Conservation (phyloP, 768 basidiomycete species). For the Coprinellus aureogranulatus region DNA sequence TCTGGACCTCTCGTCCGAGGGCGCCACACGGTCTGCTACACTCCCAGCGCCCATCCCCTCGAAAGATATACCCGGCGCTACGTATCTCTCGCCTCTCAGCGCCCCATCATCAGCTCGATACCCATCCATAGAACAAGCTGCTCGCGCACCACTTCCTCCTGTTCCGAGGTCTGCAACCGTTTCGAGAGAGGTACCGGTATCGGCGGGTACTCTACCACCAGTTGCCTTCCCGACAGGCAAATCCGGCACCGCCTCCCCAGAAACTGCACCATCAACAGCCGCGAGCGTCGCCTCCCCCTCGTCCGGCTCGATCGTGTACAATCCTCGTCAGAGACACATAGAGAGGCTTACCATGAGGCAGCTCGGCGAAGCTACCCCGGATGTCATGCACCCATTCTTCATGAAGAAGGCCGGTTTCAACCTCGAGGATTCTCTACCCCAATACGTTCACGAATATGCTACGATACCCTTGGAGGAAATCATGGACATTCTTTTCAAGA, state of each 20-base stretch:
- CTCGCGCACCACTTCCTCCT: conserved; percentile 2
- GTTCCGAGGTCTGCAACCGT: not conserved
- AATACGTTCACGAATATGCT: conserved; percentile 85
- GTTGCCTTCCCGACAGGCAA: conserved; percentile 6
- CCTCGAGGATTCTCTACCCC: conserved; percentile 79
- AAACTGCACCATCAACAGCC: conserved; percentile 16
- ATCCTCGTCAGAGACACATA: conserved; percentile 58
- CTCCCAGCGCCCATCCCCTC: conserved; percentile 18
- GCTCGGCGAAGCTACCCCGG: conserved; percentile 84
- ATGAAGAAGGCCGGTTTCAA: conserved; percentile 84
- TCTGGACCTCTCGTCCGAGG: conserved; percentile 23
- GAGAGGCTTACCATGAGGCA: conserved; percentile 83
- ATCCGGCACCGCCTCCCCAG: conserved; percentile 1
- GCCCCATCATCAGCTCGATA: conserved; percentile 27
- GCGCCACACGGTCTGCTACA: conserved; percentile 29
- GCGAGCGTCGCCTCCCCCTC: not conserved
- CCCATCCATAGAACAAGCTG: conserved; percentile 14
- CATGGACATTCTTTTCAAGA: conserved; percentile 70
- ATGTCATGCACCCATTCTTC: conserved; percentile 85
- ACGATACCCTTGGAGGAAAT: conserved; percentile 81
- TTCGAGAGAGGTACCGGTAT: not conserved
- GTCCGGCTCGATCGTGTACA: conserved; percentile 43
- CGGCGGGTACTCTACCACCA: not conserved
- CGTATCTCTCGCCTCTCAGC: conserved; percentile 14
- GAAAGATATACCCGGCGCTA: not conserved